phyloP scores from a whole-genome alignment of 148 eudicot genomes.

The Hydrangea macrophylla region DNA sequence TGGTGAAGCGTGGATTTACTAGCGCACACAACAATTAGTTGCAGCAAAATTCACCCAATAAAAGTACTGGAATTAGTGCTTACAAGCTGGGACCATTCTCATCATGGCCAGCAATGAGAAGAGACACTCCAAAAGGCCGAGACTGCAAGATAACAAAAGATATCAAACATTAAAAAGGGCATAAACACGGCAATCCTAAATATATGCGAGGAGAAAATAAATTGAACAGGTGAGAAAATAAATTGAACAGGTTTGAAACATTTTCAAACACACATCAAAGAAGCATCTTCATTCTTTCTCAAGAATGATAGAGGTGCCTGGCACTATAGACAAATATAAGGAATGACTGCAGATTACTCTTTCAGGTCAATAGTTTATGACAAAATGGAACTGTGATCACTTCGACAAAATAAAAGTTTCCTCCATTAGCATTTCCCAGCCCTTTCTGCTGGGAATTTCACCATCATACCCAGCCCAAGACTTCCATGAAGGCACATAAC shows the following conservation, averaged over 20 bases:
- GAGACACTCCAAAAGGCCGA: constrained; percentile 94
- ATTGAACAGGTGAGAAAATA: background rate
- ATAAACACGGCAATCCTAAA: background rate
- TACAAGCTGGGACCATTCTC: constrained; percentile 97
- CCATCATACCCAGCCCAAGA: background rate
- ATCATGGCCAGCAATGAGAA: constrained; percentile 72
- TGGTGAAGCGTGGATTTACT: too few relatives aligned
- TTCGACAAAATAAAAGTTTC: background rate
- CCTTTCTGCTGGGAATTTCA: background rate
- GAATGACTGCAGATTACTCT: background rate
- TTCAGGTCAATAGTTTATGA: background rate
- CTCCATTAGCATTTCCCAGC: background rate
- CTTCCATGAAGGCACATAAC: background rate
- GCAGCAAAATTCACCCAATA: background rate
- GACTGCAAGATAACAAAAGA: constrained; percentile 45
- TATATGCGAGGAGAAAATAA: too few relatives aligned
- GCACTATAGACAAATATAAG: background rate
- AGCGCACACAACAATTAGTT: too few relatives aligned
- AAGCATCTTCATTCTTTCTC: background rate
- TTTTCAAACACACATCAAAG: background rate
- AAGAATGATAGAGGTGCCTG: background rate
- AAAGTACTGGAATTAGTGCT: constrained; percentile 29
- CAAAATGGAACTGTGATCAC: background rate
- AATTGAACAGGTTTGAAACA: background rate
- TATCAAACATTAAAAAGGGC: background rate